These are phyloP conservation scores for Erucastrum elatum DNA, from an alignment of 345 rosid genomes.

Conservation along the genomic window DNA sequence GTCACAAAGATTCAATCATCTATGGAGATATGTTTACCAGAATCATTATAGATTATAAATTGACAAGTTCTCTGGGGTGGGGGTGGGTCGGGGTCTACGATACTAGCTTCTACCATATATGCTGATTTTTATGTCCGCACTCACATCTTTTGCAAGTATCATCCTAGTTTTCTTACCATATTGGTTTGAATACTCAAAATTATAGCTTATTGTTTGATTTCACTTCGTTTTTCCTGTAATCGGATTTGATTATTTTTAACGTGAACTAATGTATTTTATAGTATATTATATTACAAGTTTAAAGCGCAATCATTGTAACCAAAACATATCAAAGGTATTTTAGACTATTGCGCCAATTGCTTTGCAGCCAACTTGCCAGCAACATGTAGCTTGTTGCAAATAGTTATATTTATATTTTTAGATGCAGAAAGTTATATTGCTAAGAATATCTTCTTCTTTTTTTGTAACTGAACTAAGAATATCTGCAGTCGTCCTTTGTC, in stretches of 20 bases:
- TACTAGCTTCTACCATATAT: neutral
- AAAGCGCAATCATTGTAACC: neutral
- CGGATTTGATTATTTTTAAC: neutral
- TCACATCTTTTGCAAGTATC: neutral
- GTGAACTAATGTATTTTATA: neutral
- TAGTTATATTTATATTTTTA: too few species aligned
- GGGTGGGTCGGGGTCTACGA: neutral
- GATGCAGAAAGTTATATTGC: too few species aligned
- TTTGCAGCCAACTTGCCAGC: neutral
- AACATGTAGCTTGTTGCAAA: neutral
- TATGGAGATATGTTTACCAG: constrained; percentile 5
- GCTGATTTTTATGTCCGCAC: neutral
- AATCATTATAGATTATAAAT: constrained; percentile 19
- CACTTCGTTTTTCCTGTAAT: neutral
- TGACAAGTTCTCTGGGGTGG: neutral
- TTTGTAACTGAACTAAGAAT: too few species aligned
- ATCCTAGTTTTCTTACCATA: too few species aligned
- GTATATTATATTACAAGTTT: neutral
- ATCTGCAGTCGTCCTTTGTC: too few species aligned
- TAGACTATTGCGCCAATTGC: neutral
- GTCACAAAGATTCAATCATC: constrained; percentile 8
- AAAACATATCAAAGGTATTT: neutral
- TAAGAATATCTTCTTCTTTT: too few species aligned
- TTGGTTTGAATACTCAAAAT: neutral
- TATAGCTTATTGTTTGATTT: neutral